Percentiles rank a stretch among this genome's conserved stretches.
phyloP scores from a whole-genome alignment of 129 eudicot genomes.

The Tagetes patula region DNA sequence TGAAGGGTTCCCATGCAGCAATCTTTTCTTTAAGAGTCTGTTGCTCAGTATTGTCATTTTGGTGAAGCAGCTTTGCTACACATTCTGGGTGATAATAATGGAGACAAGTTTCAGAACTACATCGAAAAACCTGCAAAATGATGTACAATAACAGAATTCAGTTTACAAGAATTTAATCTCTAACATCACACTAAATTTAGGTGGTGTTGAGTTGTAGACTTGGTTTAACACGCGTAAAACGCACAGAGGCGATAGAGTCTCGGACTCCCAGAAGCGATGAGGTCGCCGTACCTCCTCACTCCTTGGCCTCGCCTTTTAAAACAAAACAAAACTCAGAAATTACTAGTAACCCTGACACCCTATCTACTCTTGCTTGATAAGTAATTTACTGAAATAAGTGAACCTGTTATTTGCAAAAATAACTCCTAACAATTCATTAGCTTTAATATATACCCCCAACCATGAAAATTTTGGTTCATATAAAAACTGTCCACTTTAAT shows the following conservation, averaged over 20 bases:
- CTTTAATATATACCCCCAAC: neutral
- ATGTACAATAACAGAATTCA: neutral
- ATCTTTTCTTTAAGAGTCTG: conserved; percentile 45
- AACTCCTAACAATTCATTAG: too few relatives aligned
- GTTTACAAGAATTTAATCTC: neutral
- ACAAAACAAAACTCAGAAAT: too few relatives aligned
- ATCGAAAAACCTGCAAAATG: conserved; percentile 65
- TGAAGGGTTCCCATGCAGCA: conserved; percentile 63
- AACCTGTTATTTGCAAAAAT: too few relatives aligned
- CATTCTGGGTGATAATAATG: conserved; percentile 82
- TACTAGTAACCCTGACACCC: too few relatives aligned
- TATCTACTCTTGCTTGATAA: too few relatives aligned
- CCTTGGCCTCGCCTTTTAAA: too few relatives aligned
- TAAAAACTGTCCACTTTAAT: neutral
- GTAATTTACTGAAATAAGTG: too few relatives aligned
- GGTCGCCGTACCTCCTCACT: too few relatives aligned
- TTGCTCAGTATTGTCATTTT: conserved; percentile 38
- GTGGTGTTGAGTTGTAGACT: neutral
- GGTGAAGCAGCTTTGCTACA: conserved; percentile 67
- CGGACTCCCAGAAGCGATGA: too few relatives aligned
- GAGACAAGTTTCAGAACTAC: conserved; percentile 83
- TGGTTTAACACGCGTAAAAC: too few relatives aligned
- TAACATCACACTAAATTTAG: neutral
- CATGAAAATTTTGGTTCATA: neutral
- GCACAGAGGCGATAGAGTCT: neutral